phyloP scores from a whole-genome alignment of 106 monocot genomes.

The Acorus gramineus region DNA sequence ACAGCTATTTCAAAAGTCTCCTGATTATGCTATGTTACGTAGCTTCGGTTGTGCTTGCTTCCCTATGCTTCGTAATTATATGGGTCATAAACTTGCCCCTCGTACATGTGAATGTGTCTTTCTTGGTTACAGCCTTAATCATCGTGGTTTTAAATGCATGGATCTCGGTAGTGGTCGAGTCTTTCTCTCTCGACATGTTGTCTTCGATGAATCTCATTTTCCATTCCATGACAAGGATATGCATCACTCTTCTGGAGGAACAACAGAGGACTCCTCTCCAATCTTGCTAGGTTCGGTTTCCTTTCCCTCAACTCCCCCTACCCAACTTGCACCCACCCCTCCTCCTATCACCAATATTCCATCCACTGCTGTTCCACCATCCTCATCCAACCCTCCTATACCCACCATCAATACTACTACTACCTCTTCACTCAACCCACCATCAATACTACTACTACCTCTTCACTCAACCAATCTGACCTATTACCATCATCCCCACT shows the following conservation, averaged over 20 bases:
- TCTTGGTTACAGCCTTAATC: neutral
- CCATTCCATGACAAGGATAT: neutral
- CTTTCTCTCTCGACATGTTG: constrained; percentile 1
- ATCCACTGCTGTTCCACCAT: too few relatives aligned
- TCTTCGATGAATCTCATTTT: constrained; percentile 2
- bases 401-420: too few relatives aligned
- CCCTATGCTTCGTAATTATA: too few relatives aligned
- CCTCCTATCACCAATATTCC: too few relatives aligned
- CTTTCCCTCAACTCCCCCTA: neutral
- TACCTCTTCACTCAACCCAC: too few relatives aligned
- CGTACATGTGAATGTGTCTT: neutral
- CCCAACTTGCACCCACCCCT: neutral
- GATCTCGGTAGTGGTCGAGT: neutral
- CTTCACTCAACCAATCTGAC: too few relatives aligned
- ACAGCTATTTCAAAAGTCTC: too few relatives aligned
- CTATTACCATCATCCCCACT: too few relatives aligned
- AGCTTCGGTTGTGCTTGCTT: too few relatives aligned
- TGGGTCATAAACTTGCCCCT: neutral
- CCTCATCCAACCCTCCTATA: too few relatives aligned
- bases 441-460: too few relatives aligned
- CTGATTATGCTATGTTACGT: too few relatives aligned
- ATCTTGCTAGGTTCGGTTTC: neutral
- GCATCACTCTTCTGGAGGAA: neutral
- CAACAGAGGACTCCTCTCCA: neutral
- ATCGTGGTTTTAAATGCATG: constrained; percentile 1